Evolutionary conservation across 352 stramenopile species (phyloP).

Genomic region (Phytophthora europaea): DNA sequence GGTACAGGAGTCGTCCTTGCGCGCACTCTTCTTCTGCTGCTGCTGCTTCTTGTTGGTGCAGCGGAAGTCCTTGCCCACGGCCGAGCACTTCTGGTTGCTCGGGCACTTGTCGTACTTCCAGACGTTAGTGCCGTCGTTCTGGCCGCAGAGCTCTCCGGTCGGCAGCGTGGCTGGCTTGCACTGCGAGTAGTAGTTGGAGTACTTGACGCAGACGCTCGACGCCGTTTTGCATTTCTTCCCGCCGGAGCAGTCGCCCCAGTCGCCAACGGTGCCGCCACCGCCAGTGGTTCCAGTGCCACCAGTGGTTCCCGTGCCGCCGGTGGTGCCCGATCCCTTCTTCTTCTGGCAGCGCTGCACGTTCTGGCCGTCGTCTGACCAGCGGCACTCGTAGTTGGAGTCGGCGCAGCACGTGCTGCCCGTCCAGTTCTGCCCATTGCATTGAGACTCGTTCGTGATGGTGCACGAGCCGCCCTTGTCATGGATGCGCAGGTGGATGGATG

Average conservation of each 20-base stretch:
- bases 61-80: slow-evolving; percentile 36
- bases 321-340: slow-evolving; percentile 19
- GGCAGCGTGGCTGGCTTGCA: slow-evolving; percentile 37
- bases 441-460: slow-evolving; percentile 46
- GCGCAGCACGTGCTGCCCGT: slow-evolving; percentile 43
- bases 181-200: slow-evolving; percentile 48
- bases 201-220: slow-evolving; percentile 27
- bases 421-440: slow-evolving; percentile 52
- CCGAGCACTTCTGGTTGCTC: slow-evolving; percentile 36
- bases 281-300: slow-evolving; percentile 8
- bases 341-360: slow-evolving; percentile 44
- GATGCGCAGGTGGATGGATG: slow-evolving; percentile 25
- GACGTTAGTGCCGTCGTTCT: slow-evolving; percentile 46
- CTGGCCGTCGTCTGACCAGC: slow-evolving; percentile 41
- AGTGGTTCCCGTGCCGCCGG: slow-evolving; percentile 4
- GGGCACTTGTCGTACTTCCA: slow-evolving; percentile 48
- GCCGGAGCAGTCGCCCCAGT: slow-evolving; percentile 36
- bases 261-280: slow-evolving; percentile 7
- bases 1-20: slow-evolving; percentile 20
- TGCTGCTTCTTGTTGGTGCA: slow-evolving; percentile 43
- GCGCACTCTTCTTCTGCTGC: slow-evolving; percentile 20
- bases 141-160: slow-evolving; percentile 39
- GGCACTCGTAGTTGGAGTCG: too few species aligned
- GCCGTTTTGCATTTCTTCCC: slow-evolving; percentile 17
- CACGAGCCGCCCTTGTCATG: slow-evolving; percentile 26